Conservation (phyloP, 768 basidiomycete genomes). For the Serendipita indica region DNA sequence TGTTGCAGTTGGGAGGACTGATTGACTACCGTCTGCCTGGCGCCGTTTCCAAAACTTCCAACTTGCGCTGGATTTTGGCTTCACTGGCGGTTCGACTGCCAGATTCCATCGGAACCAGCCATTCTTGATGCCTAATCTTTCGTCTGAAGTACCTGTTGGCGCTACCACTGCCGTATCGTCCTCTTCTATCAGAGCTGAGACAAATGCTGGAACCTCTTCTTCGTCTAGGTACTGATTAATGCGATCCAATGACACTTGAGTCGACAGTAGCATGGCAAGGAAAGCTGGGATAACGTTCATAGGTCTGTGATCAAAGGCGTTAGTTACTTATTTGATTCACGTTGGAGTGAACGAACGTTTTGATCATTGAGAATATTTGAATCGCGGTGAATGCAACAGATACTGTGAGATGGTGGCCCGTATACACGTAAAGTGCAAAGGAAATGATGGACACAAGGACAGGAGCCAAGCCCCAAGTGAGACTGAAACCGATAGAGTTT, state of each 20-base stretch:
- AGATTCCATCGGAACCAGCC: slow-evolving; percentile 23
- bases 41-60: slow-evolving; percentile 10
- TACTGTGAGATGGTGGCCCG: slow-evolving; percentile 24
- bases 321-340: slow-evolving; percentile 5
- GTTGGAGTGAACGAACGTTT: background rate
- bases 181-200: slow-evolving; percentile 20
- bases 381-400: slow-evolving; percentile 26
- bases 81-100: slow-evolving; percentile 13
- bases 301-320: slow-evolving; percentile 10
- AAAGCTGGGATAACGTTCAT: slow-evolving; percentile 14
- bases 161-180: background rate
- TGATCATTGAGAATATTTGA: background rate
- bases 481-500: slow-evolving; percentile 20
- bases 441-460: slow-evolving; percentile 23
- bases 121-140: slow-evolving; percentile 22
- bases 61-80: background rate
- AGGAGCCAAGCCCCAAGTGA: slow-evolving; percentile 24
- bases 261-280: slow-evolving; percentile 9
- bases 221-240: slow-evolving; percentile 27
- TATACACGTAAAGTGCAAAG: slow-evolving; percentile 24
- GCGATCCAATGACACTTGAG: slow-evolving; percentile 25
- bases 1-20: background rate
- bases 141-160: background rate
- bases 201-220: slow-evolving; percentile 26
- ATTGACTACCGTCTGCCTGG: background rate